phyloP scores from a whole-genome alignment of 805 yeast species.

The Osmozyma mogii region DNA sequence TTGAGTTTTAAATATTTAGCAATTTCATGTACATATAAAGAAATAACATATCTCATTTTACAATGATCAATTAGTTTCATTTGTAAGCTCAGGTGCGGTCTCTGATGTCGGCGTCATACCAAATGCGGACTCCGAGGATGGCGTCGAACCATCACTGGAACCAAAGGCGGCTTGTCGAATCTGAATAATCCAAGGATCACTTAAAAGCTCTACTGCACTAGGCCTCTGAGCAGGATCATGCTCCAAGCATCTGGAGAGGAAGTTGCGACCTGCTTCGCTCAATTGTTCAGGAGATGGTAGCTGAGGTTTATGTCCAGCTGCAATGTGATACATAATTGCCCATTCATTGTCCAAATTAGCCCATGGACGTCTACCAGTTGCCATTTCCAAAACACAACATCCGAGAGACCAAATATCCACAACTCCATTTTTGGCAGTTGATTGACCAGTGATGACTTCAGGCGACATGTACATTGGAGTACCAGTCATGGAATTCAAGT shows the following conservation, averaged over 20 bases:
- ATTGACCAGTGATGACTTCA: constrained; percentile 79
- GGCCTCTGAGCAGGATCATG: constrained; percentile 77
- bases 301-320: constrained; percentile 87
- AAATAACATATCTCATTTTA: background rate
- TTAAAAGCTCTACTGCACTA: constrained; percentile 74
- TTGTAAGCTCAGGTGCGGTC: background rate
- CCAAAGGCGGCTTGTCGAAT: constrained; percentile 66
- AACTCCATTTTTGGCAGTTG: constrained; percentile 53
- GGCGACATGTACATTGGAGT: constrained; percentile 99
- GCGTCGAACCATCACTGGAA: constrained; percentile 25
- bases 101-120: background rate
- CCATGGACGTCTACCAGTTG: constrained; percentile 96
- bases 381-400: constrained; percentile 93
- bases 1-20: background rate
- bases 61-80: background rate
- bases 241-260: constrained; percentile 68
- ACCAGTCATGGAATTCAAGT: constrained; percentile 59
- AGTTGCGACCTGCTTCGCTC: constrained; percentile 62
- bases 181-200: constrained; percentile 83
- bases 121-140: constrained; percentile 24
- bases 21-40: background rate
- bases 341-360: constrained; percentile 91
- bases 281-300: constrained; percentile 75
- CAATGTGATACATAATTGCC: constrained; percentile 98
- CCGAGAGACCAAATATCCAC: constrained; percentile 95